Conservation (phyloP, 768 basidiomycete species). For the Leccinum aurantiacum region DNA sequence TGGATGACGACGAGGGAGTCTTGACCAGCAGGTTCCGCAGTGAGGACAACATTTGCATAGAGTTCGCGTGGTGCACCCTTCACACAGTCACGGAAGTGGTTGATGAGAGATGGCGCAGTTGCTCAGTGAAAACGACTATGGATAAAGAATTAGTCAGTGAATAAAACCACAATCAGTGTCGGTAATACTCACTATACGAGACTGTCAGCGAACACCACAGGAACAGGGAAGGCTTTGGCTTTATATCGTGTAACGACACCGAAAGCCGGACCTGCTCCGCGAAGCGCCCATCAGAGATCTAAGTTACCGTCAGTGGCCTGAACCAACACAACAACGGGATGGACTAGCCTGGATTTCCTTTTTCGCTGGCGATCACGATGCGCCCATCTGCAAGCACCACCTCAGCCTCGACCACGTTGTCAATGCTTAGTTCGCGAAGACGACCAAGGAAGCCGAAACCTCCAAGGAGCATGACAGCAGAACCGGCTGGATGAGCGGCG, state of each 20-base stretch:
- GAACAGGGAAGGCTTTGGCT: conserved; percentile 84
- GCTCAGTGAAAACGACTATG: conserved; percentile 79
- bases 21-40: conserved; percentile 81
- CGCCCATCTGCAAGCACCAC: conserved; percentile 88
- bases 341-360: conserved; percentile 61
- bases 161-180: conserved; percentile 4
- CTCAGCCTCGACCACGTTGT: conserved; percentile 89
- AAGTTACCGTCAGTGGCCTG: conserved; percentile 5
- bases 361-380: conserved; percentile 76
- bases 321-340: not conserved
- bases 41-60: conserved; percentile 90
- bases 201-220: conserved; percentile 90
- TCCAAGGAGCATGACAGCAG: conserved; percentile 78
- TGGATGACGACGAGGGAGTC: conserved; percentile 90
- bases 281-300: conserved; percentile 89
- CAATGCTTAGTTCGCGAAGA: conserved; percentile 81
- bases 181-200: conserved; percentile 73
- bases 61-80: conserved; percentile 85
- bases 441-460: conserved; percentile 90
- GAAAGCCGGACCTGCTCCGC: conserved; percentile 80
- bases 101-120: conserved; percentile 86
- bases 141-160: not conserved
- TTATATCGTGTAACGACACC: conserved; percentile 90
- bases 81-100: conserved; percentile 91
- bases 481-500: conserved; percentile 77